Base-by-base conservation (phyloP, 257 asterid species). In the Fraxinus cuspidata region DNA sequence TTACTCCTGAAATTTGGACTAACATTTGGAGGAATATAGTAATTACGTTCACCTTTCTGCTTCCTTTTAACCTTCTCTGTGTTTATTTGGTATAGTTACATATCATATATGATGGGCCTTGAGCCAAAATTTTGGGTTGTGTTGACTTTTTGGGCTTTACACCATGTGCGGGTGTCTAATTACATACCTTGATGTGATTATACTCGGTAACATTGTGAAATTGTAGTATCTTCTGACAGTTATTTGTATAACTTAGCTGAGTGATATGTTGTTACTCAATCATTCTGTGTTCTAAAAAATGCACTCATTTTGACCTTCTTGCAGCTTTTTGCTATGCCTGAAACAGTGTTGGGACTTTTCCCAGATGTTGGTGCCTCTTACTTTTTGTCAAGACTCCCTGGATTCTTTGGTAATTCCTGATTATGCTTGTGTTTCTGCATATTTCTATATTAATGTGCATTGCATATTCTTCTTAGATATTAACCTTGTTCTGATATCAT, bases 251-350 rank as follows among this genome's bases (percentile, higher is more conserved):
- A 73, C 64, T 28, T 35, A 34, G 40, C 28, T 10, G 18, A 42
- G 51, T 42, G 51, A 42, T 42, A 42, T 42, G 5, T 42, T 13
- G 51, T 49, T 80, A 67, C 32, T 75, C 60, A 75, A 75, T 79
- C 65, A 73, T 31, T 51, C 53, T 12, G 32, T 65, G 31, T 73
- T 70, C 27, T 71, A 25, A 70, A 64, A 44, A 66, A 29, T 60
- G 58, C 79, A 66, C 51, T 65, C 77, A 58, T 71, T 37, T 66
- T 71, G 23, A 63, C 70, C 70, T 84, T 81, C 74, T 70, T 85
- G 87, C 90, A 95, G 98, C 92, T 91, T 85, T 95, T 90, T 82
- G 96, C 99, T 18, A 93, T 95, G 99, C 98, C 99, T 74, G 98
- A 95, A 90, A 93, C 99, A 32, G 88, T 91, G 28, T 79, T 95